Evolutionary conservation across 805 yeast genomes (phyloP).

Genomic region (Metschnikowia peoriensis): DNA sequence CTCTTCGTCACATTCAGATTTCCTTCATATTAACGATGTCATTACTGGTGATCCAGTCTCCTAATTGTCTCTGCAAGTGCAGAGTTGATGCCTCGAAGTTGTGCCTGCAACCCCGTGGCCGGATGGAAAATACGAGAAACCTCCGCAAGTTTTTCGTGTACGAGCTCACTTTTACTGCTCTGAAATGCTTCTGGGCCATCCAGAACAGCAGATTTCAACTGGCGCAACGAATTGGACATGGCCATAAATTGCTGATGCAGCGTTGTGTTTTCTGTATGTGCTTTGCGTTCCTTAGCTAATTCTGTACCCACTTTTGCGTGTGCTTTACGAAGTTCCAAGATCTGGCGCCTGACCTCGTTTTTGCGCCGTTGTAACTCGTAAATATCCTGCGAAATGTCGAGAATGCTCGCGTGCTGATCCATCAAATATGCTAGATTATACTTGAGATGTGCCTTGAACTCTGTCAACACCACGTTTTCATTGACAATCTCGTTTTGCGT

Average conservation of each 20-base stretch:
- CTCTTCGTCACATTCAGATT: background rate
- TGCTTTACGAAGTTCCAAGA: conserved; percentile 27
- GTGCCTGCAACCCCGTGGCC: conserved; percentile 11
- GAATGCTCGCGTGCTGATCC: conserved; percentile 36
- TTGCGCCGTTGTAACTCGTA: conserved; percentile 30
- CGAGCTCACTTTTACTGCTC: background rate
- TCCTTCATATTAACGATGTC: background rate
- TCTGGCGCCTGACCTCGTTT: conserved; percentile 28
- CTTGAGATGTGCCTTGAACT: conserved; percentile 30
- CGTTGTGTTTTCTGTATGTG: conserved; percentile 18
- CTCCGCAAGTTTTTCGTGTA: conserved; percentile 5
- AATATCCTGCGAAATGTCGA: conserved; percentile 31
- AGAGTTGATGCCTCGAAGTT: conserved; percentile 9
- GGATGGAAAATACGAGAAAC: conserved; percentile 7
- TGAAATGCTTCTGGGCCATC: background rate
- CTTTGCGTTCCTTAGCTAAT: conserved; percentile 26
- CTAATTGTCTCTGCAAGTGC: conserved; percentile 3
- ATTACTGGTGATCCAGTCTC: background rate
- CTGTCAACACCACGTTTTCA: conserved; percentile 26
- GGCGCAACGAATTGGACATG: conserved; percentile 10
- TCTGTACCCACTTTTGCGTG: conserved; percentile 35
- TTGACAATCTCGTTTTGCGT: conserved; percentile 18
- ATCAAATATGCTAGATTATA: conserved; percentile 28
- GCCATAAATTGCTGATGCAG: conserved; percentile 18
- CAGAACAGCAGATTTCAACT: conserved; percentile 7